Conservation (phyloP, 2,329 filamentous ascomycete genomes). For the Penicillium sclerotiorum region DNA sequence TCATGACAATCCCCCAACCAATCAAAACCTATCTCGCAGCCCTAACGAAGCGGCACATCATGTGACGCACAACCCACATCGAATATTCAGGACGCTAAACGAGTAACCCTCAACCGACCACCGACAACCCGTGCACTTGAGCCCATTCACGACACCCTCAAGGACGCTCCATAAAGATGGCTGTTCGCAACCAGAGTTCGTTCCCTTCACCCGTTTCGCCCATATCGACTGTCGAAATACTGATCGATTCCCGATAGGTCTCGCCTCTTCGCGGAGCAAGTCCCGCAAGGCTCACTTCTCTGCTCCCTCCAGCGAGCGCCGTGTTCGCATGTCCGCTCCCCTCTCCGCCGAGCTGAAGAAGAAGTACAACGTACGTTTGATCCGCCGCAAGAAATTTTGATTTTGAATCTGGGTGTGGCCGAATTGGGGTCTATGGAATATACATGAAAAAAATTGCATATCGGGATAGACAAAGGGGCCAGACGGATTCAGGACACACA, state of each 20-base stretch:
- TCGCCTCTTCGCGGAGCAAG: slow-evolving; percentile 40
- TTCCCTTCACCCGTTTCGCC: slow-evolving; percentile 9
- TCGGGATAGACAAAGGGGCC: slow-evolving; percentile 1
- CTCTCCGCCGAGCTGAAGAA: slow-evolving; percentile 96
- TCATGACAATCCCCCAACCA: not conserved
- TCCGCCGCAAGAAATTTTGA: not conserved
- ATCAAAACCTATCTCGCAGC: not conserved
- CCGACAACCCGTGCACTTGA: slow-evolving; percentile 29
- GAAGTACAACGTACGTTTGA: slow-evolving; percentile 87
- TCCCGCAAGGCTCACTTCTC: slow-evolving; percentile 98
- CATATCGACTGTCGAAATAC: slow-evolving; percentile 6
- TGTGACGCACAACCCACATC: slow-evolving; percentile 29
- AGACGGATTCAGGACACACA: slow-evolving; percentile 1
- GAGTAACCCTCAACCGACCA: slow-evolving; percentile 25
- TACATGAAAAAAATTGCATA: slow-evolving; percentile 1
- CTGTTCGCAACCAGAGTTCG: slow-evolving; percentile 29
- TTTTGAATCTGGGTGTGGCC: slow-evolving; percentile 12
- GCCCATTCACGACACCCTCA: slow-evolving; percentile 26
- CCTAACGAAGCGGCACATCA: slow-evolving; percentile 22
- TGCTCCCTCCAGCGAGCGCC: slow-evolving; percentile 90
- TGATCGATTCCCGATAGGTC: slow-evolving; percentile 12
- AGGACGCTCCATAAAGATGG: slow-evolving; percentile 28
- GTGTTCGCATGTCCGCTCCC: slow-evolving; percentile 95
- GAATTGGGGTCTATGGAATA: slow-evolving; percentile 9
- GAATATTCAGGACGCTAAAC: slow-evolving; percentile 26